A percentile compares a stretch with the other conserved stretches of the same genome.
Evolutionary conservation across 768 basidiomycete species (phyloP).

Genomic region (Lyophyllum atratum): DNA sequence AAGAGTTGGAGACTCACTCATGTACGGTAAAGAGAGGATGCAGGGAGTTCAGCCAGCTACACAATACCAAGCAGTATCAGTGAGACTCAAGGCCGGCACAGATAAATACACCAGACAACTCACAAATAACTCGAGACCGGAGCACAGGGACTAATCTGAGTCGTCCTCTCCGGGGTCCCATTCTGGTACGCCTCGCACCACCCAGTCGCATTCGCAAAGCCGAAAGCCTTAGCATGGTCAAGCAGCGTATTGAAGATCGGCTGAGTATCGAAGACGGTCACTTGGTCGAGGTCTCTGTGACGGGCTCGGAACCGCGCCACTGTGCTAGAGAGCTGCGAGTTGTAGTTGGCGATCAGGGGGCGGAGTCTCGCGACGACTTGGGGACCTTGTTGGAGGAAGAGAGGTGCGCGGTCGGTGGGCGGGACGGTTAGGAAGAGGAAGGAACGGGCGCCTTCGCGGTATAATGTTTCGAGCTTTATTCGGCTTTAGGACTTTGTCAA

Average conservation of each 20-base stretch:
- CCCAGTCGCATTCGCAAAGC: slow-evolving; percentile 60
- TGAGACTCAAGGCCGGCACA: background rate
- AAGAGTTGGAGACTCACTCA: slow-evolving; percentile 39
- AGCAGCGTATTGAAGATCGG: slow-evolving; percentile 60
- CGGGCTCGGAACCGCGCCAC: slow-evolving; percentile 40
- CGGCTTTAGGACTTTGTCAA: background rate
- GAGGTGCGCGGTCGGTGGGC: slow-evolving; percentile 56
- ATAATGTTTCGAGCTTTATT: slow-evolving; percentile 47
- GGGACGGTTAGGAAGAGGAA: slow-evolving; percentile 68
- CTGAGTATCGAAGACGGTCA: slow-evolving; percentile 55
- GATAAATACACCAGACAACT: slow-evolving; percentile 17
- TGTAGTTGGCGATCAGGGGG: slow-evolving; percentile 48
- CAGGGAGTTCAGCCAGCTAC: slow-evolving; percentile 61
- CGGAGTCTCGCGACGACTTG: slow-evolving; percentile 36
- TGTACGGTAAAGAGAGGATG: slow-evolving; percentile 68
- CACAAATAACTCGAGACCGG: slow-evolving; percentile 70
- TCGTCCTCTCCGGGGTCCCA: slow-evolving; percentile 52
- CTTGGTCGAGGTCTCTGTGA: slow-evolving; percentile 44
- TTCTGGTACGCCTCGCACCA: slow-evolving; percentile 61
- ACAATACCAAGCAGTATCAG: background rate
- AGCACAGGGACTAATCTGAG: slow-evolving; percentile 57
- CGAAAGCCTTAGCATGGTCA: slow-evolving; percentile 51
- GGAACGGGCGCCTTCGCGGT: slow-evolving; percentile 51
- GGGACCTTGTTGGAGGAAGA: slow-evolving; percentile 41
- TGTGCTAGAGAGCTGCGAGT: slow-evolving; percentile 41